phyloP scores from a whole-genome alignment of 768 basidiomycete species.

The Tulasnella calospora region DNA sequence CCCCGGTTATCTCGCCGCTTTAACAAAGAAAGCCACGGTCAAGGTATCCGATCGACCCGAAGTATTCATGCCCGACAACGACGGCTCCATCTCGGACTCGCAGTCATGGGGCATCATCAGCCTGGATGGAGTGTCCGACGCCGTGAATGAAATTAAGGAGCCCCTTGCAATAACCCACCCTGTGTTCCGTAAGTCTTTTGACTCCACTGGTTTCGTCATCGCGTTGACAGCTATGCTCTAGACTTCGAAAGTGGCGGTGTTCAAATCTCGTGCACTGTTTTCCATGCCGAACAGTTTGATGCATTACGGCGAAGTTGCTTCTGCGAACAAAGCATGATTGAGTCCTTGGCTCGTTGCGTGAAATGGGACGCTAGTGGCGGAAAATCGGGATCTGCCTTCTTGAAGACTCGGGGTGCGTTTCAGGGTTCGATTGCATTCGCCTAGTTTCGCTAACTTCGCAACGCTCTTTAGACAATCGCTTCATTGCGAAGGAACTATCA shows the following conservation, averaged over 20 bases:
- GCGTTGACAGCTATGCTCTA: constrained; percentile 35
- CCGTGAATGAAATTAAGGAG: constrained; percentile 33
- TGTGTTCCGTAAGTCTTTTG: constrained; percentile 22
- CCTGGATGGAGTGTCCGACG: constrained; percentile 48
- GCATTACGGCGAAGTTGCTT: constrained; percentile 87
- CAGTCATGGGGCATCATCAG: constrained; percentile 91
- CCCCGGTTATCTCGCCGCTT: constrained; percentile 74
- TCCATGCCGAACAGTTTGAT: constrained; percentile 97
- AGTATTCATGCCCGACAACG: constrained; percentile 88
- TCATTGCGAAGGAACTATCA: constrained; percentile 96
- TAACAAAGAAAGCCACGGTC: constrained; percentile 59
- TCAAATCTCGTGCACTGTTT: constrained; percentile 87
- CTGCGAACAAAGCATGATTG: constrained; percentile 89
- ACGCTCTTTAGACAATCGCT: constrained; percentile 73
- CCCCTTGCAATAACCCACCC: constrained; percentile 28
- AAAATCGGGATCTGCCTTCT: constrained; percentile 93
- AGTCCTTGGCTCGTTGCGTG: constrained; percentile 86
- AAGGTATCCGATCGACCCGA: constrained; percentile 64
- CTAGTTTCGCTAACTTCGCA: neutral
- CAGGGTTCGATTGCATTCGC: neutral
- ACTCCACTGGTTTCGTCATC: neutral
- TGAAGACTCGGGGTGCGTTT: constrained; percentile 81
- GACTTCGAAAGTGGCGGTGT: constrained; percentile 87
- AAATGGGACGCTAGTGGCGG: constrained; percentile 96
- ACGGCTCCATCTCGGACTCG: constrained; percentile 57